Evolutionary conservation across 352 stramenopile species (phyloP), one percentile per base, ranked within the genome.

Genomic region (Phytophthora pini): DNA sequence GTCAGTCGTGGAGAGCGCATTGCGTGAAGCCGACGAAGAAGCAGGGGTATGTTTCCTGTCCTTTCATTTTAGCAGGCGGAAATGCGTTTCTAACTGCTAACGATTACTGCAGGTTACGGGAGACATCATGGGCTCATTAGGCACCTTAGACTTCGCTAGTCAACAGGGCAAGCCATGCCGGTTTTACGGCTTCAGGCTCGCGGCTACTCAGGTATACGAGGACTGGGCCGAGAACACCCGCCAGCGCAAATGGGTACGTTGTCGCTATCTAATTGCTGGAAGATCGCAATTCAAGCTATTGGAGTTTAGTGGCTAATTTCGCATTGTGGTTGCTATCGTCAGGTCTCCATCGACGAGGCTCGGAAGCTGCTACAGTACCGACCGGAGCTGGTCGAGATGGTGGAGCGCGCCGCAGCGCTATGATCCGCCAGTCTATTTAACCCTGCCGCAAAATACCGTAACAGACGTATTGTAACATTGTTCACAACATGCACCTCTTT

Each of bases 11-110:
- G 87, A 98, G 57, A 95, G 91, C 60, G 97, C 94, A 5, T 70
- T 93, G 41, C 82, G 97, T 6, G 97, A 99, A 71, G 94, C 87
- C 7, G 96, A 96, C 56, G 97, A 99, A 72, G 97, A 99, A 72
- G 93, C 83, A 3, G 97, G 97, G 26, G 82, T 98, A 27, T 22
- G 64, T 57, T 13, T 48, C 26, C 6, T 49, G 9, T 17, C 36
- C 8, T 15, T 44, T 12, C 15, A 15, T 65, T 65, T 46, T 52
- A 15, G n/a, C 39, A 40, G 47, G 58, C 15, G 13, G 15, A 10
- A 8, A 17, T 43, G 17, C 17, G 17, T 61, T 57, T 34, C 8
- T 70, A 7, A 59, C 38, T 17, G 15, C 2, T 39, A n/a, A 36
- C 17, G 41, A 29, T 54, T 51, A 20, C 17, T 55, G 15, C 56